Conservation (phyloP, 2,329 filamentous ascomycete genomes). For the Lecanoromycetidae sp. region DNA sequence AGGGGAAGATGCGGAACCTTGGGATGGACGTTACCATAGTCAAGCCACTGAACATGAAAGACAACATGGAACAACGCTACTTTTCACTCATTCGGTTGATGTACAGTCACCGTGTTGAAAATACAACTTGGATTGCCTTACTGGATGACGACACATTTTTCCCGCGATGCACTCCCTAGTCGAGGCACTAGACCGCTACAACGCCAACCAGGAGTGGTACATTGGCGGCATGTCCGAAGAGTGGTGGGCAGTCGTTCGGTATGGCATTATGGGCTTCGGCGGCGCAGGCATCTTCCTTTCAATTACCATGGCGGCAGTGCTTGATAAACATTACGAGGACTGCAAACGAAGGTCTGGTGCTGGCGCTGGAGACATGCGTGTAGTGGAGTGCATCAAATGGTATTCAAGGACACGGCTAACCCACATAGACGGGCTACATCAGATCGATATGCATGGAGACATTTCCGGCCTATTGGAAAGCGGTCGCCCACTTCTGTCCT, state of each 20-base stretch:
- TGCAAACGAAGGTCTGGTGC: conserved; percentile 29
- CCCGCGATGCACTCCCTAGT: conserved; percentile 39
- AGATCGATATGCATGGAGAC: conserved; percentile 46
- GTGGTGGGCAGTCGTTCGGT: conserved; percentile 38
- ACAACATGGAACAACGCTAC: conserved; percentile 35
- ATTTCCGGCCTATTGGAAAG: conserved; percentile 50
- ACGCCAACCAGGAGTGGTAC: conserved; percentile 41
- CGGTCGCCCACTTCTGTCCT: conserved; percentile 39
- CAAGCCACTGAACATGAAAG: background rate
- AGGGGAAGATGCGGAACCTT: conserved; percentile 10
- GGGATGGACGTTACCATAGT: conserved; percentile 32
- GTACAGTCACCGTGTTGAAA: conserved; percentile 30
- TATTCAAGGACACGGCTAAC: conserved; percentile 43
- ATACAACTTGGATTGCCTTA: conserved; percentile 44
- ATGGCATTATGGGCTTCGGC: conserved; percentile 49
- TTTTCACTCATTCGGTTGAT: conserved; percentile 44
- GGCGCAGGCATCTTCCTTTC: conserved; percentile 49
- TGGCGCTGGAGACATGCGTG: conserved; percentile 42
- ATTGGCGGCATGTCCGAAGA: conserved; percentile 48
- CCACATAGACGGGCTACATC: conserved; percentile 41
- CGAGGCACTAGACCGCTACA: conserved; percentile 34
- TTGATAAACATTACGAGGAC: conserved; percentile 36
- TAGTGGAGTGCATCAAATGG: conserved; percentile 44
- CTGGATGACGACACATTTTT: conserved; percentile 56
- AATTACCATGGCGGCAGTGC: conserved; percentile 36